Evolutionary conservation across 2,329 filamentous ascomycete genomes (phyloP).

Genomic region (Venturiaceae sp.): DNA sequence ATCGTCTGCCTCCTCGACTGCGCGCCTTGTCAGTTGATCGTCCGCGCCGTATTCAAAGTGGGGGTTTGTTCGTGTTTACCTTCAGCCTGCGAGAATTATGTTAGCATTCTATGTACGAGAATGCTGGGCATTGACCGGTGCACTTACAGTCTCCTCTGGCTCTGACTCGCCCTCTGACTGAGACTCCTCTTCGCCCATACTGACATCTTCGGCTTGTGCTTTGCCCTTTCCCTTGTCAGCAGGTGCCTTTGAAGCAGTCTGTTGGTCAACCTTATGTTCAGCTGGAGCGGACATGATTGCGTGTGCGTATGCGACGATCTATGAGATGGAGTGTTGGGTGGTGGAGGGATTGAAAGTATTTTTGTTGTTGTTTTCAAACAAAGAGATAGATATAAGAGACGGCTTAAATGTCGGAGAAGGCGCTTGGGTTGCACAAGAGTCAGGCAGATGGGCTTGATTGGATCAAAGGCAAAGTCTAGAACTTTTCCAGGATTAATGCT

Average conservation of each 20-base stretch:
- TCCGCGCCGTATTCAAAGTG: constrained; percentile 12
- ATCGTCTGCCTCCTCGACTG: constrained; percentile 63
- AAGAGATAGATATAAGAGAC: neutral
- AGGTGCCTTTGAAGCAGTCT: constrained; percentile 1
- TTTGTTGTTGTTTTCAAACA: neutral
- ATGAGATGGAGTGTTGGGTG: neutral
- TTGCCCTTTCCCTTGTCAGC: constrained; percentile 79
- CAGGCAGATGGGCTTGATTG: no score
- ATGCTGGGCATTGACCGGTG: neutral
- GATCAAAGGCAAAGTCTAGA: neutral
- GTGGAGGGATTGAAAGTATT: neutral
- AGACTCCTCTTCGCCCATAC: constrained; percentile 62
- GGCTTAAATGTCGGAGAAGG: no score
- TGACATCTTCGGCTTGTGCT: constrained; percentile 49
- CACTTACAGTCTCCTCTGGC: constrained; percentile 40
- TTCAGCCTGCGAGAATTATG: neutral
- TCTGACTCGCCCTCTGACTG: constrained; percentile 58
- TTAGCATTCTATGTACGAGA: neutral
- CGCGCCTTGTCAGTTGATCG: constrained; percentile 9
- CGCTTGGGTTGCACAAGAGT: neutral
- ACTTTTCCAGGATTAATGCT: neutral
- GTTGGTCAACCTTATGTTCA: neutral
- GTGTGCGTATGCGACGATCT: neutral
- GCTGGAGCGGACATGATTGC: constrained; percentile 1
- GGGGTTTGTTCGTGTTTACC: neutral